Conservation (phyloP, 2,329 filamentous ascomycete genomes). For the Escovopsis sp. region DNA sequence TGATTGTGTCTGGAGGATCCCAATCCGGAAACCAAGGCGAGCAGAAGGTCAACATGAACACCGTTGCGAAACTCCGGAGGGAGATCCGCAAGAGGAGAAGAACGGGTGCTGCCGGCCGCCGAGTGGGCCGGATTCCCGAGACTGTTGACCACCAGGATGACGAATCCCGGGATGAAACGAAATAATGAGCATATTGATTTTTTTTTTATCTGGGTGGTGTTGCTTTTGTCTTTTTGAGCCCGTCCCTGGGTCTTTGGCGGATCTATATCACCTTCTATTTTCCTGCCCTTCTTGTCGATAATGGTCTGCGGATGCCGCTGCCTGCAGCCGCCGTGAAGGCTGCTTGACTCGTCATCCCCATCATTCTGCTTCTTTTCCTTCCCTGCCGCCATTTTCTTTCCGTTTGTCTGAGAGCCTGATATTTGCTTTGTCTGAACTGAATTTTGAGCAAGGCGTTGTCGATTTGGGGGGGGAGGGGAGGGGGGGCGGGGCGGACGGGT, state of each 20-base stretch:
- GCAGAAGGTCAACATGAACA: conserved; percentile 1
- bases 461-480: no score
- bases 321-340: neutral
- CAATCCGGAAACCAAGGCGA: neutral
- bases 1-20: neutral
- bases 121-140: neutral
- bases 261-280: neutral
- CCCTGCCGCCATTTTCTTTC: neutral
- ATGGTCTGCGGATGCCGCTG: neutral
- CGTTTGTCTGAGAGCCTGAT: neutral
- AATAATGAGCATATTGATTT: conserved; percentile 1
- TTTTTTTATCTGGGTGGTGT: neutral
- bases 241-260: neutral
- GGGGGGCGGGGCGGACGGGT: neutral
- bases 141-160: neutral
- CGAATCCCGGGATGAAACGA: neutral
- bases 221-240: neutral
- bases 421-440: neutral
- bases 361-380: neutral
- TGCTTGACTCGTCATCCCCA: neutral
- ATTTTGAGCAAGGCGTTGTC: conserved; percentile 1
- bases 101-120: neutral
- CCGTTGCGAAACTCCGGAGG: conserved; percentile 5
- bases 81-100: conserved; percentile 1
- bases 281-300: neutral